Evolutionary conservation across 371 early-diverging fungal genomes (phyloP), one percentile per base, ranked within the genome.

Genomic region (Parasitella parasitica): DNA sequence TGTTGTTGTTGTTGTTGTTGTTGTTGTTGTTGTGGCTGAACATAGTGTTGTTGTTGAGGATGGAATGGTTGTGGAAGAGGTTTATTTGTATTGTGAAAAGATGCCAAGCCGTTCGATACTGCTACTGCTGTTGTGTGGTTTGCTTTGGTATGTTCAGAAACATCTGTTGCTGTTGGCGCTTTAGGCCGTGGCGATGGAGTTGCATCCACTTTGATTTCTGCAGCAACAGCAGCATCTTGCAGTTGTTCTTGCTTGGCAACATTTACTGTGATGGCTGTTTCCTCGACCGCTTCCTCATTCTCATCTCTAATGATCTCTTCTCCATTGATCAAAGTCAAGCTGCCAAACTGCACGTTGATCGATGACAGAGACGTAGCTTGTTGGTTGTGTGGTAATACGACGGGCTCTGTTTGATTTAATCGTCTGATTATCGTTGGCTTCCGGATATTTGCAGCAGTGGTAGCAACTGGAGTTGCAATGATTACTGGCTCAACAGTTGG

Each of bases 331-430:
- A 69, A 34, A n/a, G 46, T 64, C 6, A 69, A 41, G 12, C 63
- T 69, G n/a, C 69, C 69, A 61, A 69, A 69, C n/a, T 61, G 69
- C 3, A 69, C 69, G 61, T 61, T 55, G 9, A 69, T 51, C 20
- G 60, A 24, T 12, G 54, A 30, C 11, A 61, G 16, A 20, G 32
- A 18, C 11, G 56, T 22, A 1, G 61, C 22, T 12, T 48, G 49
- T 28, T 68, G 68, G 37, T 68, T 59, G 3, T 16, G 28, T 0
- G 69, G 69, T 34, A 69, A 58, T 26, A 69, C 61, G 32, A 69
- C 69, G 3, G 69, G 61, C 36, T 69, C 69, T 18, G 38, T 34
- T 26, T 69, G 69, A 24, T 64, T 64, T 22, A 69, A 53, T 56
- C 64, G 38, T 61, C 69, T 49, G 4, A 58, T 34, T n/a, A n/a